Evolutionary conservation across 768 basidiomycete species (phyloP).

Genomic region (Jaapia argillacea): DNA sequence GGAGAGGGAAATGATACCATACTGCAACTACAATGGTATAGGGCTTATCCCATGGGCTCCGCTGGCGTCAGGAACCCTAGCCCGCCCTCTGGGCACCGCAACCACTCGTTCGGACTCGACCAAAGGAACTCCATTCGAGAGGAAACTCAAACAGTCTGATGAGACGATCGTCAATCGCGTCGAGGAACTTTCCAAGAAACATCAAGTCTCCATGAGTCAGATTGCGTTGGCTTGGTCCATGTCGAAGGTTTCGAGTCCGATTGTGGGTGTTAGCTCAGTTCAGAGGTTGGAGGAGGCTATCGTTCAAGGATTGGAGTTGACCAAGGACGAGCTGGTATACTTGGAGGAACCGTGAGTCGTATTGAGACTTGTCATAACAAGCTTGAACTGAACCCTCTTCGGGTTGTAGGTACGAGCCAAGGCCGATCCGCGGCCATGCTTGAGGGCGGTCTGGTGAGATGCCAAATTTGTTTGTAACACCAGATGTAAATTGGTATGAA

Average conservation of each 20-base stretch:
- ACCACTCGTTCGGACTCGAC: constrained; percentile 10
- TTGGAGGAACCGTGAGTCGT: constrained; percentile 26
- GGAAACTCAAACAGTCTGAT: constrained; percentile 17
- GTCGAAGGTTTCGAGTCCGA: constrained; percentile 32
- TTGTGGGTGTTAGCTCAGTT: constrained; percentile 29
- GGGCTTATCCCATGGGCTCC: constrained; percentile 44
- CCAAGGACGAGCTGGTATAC: constrained; percentile 28
- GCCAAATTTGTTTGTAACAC: too few species aligned
- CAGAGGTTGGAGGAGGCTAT: constrained; percentile 20
- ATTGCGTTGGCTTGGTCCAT: constrained; percentile 33
- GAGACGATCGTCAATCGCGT: constrained; percentile 28
- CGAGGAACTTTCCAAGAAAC: constrained; percentile 29
- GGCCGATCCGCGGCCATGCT: neutral
- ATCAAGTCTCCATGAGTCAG: constrained; percentile 31
- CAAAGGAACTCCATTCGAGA: constrained; percentile 17
- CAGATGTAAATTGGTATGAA: too few species aligned
- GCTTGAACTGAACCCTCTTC: too few species aligned
- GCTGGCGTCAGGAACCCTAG: constrained; percentile 27
- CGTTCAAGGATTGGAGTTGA: constrained; percentile 19
- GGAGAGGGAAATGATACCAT: constrained; percentile 37
- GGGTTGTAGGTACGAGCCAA: neutral
- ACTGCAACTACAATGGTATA: constrained; percentile 38
- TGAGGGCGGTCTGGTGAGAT: too few species aligned
- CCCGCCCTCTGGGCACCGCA: constrained; percentile 22
- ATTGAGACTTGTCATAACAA: neutral